Evolutionary conservation across 2,329 filamentous ascomycete species (phyloP), one percentile per base, ranked within the genome.

Genomic region (Byssothecium circinans): DNA sequence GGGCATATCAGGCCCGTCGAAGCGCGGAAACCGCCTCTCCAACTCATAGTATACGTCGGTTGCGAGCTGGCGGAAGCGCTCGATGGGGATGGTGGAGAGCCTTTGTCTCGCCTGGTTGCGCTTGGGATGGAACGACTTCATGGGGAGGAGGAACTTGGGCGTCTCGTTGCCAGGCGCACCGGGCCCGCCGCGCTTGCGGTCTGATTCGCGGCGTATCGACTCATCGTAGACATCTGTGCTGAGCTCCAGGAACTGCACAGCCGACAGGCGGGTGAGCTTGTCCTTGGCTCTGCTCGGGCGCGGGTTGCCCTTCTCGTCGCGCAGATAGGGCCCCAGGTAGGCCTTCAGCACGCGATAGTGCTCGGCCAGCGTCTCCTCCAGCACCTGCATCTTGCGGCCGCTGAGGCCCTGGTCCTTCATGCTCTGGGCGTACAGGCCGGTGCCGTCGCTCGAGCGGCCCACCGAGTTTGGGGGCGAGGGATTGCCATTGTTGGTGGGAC

Each of bases 201-300:
- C 79, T 56, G 88, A 82, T 71, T 97, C 91, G 55, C 94, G 84
- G 50, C 94, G 86, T 58, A 95, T 80, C 56, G 97, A 79, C 74
- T 99, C 94, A 72, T 99, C 94, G 74, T 88, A 97, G 33, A 99
- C 92, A 74, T 99, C 94, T 48, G 92, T 97, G 73, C 91, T 96
- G 53, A 99, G 81, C 75, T 99, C 94, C 72, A 95, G 90, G 71
- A 99, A 97, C 71, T 99, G 94, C 22, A 95, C 89, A 1, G 87
- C 79, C 1, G 91, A 96, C 42, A 99, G 81, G 49, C 92, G 85
- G 50, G 96, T 80, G 47, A 97, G 80, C 78, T 99, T 99, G 73
- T 97, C 94, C 64, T 91, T 86, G 46, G 94, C 94, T 73, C 91
- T 87, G 73, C 95, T 96, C 22, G 89, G 86, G 42, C 86, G 86